Base-by-base conservation (phyloP, 139 green algal species). In the Chlamydomonas sp. region DNA sequence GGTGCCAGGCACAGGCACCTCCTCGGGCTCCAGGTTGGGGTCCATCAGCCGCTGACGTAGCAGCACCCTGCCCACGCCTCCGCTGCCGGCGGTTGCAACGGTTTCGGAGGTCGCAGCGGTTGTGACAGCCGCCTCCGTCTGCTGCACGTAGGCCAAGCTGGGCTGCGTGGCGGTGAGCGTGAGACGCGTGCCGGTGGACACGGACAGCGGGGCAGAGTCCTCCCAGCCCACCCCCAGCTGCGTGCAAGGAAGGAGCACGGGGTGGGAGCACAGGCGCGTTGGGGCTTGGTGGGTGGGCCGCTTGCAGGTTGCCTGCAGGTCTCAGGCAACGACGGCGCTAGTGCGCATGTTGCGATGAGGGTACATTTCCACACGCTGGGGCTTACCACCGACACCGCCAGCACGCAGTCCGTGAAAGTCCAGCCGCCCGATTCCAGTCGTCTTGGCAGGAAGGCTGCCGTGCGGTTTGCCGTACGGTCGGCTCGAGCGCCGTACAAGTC, bases 211-310 rank as follows among this genome's bases (percentile, higher is more conserved):
- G 5, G 62, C 4, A 18, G 16, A 7, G 62, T 83, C 78, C 62
- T 61, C 18, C 78, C 78, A 83, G 62, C 62, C 14, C 4, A 83
- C 16, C 17, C 78, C 78, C 17, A 83, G 62, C 78, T 83, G 78
- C 64, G 10, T 16, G 0, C 9, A 9, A 69, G 64, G 64, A 69
- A 9, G 10, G 10, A 69, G 8, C 9, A 12, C 64, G 9, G 10
- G 64, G 64, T 12, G 64, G 10, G 64, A 12, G 9, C 9, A 69
- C 9, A 9, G 9, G 64, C 31, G 64, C 10, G 9, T 69, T 69
- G 64, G 10, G 64, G 64, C 8, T 9, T 69, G 10, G 64, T 9
- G 64, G 64, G 8, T 69, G 10, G 64, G 10, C 10, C 9, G 64
- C 64, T 16, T 9, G 64, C 8, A 16, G 9, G 8, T 69, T 9